phyloP scores from a whole-genome alignment of 345 rosid species.

The Nasturtium officinale region DNA sequence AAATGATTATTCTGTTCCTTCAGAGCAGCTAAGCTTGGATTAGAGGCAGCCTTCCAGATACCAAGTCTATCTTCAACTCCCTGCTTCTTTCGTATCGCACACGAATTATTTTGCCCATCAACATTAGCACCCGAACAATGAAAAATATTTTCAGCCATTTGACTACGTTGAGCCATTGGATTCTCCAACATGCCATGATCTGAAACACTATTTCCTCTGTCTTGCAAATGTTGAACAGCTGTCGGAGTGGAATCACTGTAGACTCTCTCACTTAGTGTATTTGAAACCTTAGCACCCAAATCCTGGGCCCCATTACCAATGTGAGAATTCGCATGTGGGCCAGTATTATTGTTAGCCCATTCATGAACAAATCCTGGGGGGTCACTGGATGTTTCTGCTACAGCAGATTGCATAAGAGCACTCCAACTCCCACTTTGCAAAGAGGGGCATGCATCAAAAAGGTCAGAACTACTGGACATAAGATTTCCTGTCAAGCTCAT shows the following conservation, averaged over 20 bases:
- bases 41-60: conserved; percentile 51
- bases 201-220: conserved; percentile 50
- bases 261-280: conserved; percentile 44
- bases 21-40: conserved; percentile 46
- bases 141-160: conserved; percentile 44
- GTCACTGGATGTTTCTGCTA: conserved; percentile 77
- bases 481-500: conserved; percentile 54
- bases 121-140: conserved; percentile 47
- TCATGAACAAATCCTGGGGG: conserved; percentile 40
- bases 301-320: conserved; percentile 20
- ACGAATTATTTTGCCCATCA: conserved; percentile 42
- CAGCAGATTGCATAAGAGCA: conserved; percentile 99
- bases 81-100: conserved; percentile 49
- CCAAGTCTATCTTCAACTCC: conserved; percentile 46
- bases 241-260: conserved; percentile 50
- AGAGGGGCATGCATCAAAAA: conserved; percentile 62
- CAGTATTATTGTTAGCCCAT: conserved; percentile 22
- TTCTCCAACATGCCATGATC: conserved; percentile 52
- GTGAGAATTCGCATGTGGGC: not conserved
- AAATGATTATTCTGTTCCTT: conserved; percentile 46
- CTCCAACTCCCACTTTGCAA: conserved; percentile 97
- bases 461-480: conserved; percentile 41
- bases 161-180: conserved; percentile 29
- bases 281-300: conserved; percentile 26
- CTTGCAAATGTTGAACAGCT: conserved; percentile 44